These are phyloP conservation scores for Aspergillus sp. DNA, from an alignment of 2,329 filamentous ascomycete genomes.

Conservation along the genomic window DNA sequence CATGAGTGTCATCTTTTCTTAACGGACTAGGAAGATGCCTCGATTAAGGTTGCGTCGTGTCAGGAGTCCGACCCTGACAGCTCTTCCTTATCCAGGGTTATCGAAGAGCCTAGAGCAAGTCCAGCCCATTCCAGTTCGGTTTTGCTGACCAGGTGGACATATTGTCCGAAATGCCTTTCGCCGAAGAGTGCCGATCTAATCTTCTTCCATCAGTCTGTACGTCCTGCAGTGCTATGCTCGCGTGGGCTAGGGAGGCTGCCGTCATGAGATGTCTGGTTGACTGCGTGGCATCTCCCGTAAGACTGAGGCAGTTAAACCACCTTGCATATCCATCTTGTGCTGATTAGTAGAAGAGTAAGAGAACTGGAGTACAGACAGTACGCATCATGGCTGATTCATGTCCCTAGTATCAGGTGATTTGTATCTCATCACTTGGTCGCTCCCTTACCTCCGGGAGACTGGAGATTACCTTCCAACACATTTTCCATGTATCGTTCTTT, in stretches of 20 bases:
- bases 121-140: conserved; percentile 8
- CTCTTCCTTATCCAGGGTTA: not conserved
- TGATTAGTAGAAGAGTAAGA: no score
- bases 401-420: no score
- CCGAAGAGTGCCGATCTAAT: conserved; percentile 3
- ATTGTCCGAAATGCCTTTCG: not conserved
- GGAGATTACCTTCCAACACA: not conserved
- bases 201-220: not conserved
- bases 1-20: not conserved
- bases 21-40: not conserved
- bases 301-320: not conserved
- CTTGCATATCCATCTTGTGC: not conserved
- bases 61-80: not conserved
- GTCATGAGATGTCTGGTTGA: not conserved
- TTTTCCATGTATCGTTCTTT: not conserved
- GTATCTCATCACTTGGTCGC: not conserved
- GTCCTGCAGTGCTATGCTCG: not conserved
- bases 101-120: conserved; percentile 5
- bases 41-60: not conserved
- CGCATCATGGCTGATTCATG: no score
- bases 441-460: not conserved
- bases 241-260: not conserved
- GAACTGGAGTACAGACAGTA: no score
- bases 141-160: not conserved
- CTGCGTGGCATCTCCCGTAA: not conserved